A percentile compares a stretch with the other conserved stretches of the same genome.
These are phyloP conservation scores for Gigaspora rosea DNA, from an alignment of 192 early-diverging fungal genomes.

Conservation along the genomic window DNA sequence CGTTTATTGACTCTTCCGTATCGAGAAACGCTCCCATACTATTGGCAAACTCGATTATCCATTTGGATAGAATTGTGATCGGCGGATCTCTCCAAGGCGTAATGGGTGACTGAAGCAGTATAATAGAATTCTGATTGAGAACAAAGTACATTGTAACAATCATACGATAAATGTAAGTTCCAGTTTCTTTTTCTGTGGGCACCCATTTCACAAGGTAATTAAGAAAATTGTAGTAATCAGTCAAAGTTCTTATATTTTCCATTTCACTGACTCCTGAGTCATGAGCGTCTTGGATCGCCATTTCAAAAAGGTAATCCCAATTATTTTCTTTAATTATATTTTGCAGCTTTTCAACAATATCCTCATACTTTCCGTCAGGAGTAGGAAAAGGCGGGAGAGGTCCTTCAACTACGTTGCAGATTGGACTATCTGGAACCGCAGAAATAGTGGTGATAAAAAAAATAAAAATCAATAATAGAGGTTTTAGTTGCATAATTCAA, in stretches of 20 bases:
- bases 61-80: background rate
- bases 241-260: background rate
- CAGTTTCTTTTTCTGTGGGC: slow-evolving; percentile 15
- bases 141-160: slow-evolving; percentile 21
- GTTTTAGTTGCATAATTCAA: slow-evolving; percentile 12
- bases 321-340: too few relatives aligned
- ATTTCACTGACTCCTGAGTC: background rate
- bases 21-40: background rate
- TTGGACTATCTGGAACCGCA: background rate
- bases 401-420: too few relatives aligned
- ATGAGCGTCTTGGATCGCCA: background rate
- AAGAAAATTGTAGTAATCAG: slow-evolving; percentile 2
- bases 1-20: background rate
- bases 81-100: background rate
- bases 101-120: background rate
- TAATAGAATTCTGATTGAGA: background rate
- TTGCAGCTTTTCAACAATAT: too few relatives aligned
- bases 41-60: background rate
- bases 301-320: background rate
- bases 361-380: too few relatives aligned
- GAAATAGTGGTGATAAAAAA: background rate
- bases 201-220: slow-evolving; percentile 24
- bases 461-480: background rate
- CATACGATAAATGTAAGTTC: slow-evolving; percentile 18
- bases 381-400: too few relatives aligned